Percentiles rank a stretch among this genome's conserved stretches.
Conservation (phyloP, 2,329 filamentous ascomycete genomes). For the Colletotrichum musae region DNA sequence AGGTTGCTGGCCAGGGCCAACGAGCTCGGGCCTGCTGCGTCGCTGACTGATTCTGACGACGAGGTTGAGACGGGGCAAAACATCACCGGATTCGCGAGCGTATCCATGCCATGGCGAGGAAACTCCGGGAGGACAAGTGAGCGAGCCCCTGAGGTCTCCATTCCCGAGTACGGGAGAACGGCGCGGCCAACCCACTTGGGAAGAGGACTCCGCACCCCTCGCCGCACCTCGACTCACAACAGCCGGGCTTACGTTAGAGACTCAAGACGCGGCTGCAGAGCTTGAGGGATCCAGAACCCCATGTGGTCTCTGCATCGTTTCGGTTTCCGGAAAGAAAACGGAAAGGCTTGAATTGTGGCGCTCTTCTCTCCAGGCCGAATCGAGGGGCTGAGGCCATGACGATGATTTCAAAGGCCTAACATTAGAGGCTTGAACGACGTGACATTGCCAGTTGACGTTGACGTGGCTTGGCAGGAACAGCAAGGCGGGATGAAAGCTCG, state of each 20-base stretch:
- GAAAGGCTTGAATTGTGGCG: slow-evolving; percentile 20
- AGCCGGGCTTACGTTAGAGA: slow-evolving; percentile 20
- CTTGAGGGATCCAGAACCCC: not conserved
- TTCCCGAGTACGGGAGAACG: slow-evolving; percentile 18
- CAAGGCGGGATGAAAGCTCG: slow-evolving; percentile 38
- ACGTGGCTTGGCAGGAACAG: slow-evolving; percentile 30
- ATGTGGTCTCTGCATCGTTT: slow-evolving; percentile 20
- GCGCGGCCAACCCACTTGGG: slow-evolving; percentile 1
- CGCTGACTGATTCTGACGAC: slow-evolving; percentile 24
- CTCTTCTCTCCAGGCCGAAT: slow-evolving; percentile 17
- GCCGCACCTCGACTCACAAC: slow-evolving; percentile 23
- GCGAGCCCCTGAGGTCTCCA: slow-evolving; percentile 23
- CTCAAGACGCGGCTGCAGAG: slow-evolving; percentile 10
- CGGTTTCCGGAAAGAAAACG: slow-evolving; percentile 27
- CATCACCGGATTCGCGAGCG: slow-evolving; percentile 19
- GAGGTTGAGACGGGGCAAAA: slow-evolving; percentile 32
- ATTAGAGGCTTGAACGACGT: slow-evolving; percentile 8
- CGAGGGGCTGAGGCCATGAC: not conserved
- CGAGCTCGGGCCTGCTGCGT: slow-evolving; percentile 31
- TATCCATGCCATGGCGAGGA: slow-evolving; percentile 14
- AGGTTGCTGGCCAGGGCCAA: slow-evolving; percentile 23
- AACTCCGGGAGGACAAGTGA: slow-evolving; percentile 19
- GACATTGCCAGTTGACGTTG: slow-evolving; percentile 26
- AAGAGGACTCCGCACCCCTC: slow-evolving; percentile 5
- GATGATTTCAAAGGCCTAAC: not conserved